These are phyloP conservation scores for Penicillium malachiteum DNA, from an alignment of 495 filamentous ascomycete genomes.

Conservation along the genomic window DNA sequence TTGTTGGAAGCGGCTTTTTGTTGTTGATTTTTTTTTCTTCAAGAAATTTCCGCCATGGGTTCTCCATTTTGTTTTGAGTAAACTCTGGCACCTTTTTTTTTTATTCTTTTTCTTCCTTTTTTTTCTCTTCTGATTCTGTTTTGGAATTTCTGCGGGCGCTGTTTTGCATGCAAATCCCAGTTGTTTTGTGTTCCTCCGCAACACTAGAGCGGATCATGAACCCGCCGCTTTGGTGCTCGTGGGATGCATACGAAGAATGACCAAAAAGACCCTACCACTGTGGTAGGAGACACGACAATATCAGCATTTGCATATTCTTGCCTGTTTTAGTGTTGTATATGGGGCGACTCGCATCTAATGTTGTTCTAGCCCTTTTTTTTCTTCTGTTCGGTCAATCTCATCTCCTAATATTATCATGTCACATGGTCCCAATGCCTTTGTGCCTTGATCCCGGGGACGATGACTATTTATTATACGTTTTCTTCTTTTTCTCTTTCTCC, in stretches of 20 bases:
- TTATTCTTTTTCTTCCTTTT: conserved; percentile 21
- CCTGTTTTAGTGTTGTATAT: conserved; percentile 42
- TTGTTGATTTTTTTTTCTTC: conserved; percentile 15
- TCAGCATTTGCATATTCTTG: conserved; percentile 47
- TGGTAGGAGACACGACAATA: conserved; percentile 45
- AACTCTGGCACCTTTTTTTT: conserved; percentile 13
- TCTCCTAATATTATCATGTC: conserved; percentile 2
- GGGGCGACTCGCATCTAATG: conserved; percentile 42
- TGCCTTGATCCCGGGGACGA: conserved; percentile 1
- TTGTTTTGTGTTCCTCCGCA: conserved; percentile 27
- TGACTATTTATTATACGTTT: background rate
- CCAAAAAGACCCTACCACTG: conserved; percentile 31
- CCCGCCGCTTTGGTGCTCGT: conserved; percentile 22
- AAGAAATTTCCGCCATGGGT: conserved; percentile 3
- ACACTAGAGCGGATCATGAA: conserved; percentile 20
- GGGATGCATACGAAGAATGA: conserved; percentile 41
- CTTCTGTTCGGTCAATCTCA: background rate
- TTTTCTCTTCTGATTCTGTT: conserved; percentile 13
- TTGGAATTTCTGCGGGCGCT: conserved; percentile 37
- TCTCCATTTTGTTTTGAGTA: conserved; percentile 11
- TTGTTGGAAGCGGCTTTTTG: conserved; percentile 25
- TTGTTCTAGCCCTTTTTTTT: conserved; percentile 25
- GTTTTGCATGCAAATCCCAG: conserved; percentile 38
- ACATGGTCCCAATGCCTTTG: background rate
- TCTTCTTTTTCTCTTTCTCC: background rate